A percentile compares a stretch with the other conserved stretches of the same genome.
phyloP scores from a whole-genome alignment of 2,329 filamentous ascomycete genomes.

The Didymellaceae sp. region DNA sequence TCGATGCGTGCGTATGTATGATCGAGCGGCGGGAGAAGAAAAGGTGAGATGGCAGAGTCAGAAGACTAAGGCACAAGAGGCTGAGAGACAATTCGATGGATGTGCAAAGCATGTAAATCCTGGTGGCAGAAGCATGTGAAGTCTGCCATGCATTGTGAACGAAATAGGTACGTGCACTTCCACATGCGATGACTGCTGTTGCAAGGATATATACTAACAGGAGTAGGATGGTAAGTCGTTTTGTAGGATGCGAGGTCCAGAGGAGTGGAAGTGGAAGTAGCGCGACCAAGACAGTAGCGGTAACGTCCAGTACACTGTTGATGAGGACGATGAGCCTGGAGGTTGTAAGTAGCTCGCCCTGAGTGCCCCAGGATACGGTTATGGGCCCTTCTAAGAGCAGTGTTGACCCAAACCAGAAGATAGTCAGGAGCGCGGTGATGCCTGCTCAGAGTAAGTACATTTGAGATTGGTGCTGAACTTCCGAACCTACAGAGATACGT shows the following conservation, averaged over 20 bases:
- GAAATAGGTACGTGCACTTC: neutral
- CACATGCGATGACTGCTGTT: neutral
- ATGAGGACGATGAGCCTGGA: constrained; percentile 1
- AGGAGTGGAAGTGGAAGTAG: constrained; percentile 3
- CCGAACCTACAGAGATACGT: constrained; percentile 49
- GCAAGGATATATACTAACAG: neutral
- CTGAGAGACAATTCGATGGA: constrained; percentile 8
- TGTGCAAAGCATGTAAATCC: neutral
- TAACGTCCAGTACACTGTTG: constrained; percentile 5
- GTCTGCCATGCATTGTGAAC: neutral
- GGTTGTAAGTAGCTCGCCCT: neutral
- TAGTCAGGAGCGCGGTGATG: constrained; percentile 42
- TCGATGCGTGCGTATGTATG: neutral
- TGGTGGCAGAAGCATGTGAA: neutral
- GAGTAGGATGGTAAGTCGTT: neutral
- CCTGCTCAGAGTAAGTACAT: constrained; percentile 16
- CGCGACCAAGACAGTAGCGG: neutral
- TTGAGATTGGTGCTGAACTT: neutral
- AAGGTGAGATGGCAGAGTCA: neutral
- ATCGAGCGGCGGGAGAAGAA: neutral
- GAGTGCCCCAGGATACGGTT: constrained; percentile 52
- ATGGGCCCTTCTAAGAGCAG: constrained; percentile 57
- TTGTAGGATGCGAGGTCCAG: neutral
- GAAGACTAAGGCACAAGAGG: neutral
- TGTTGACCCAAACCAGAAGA: constrained; percentile 52